These are phyloP conservation scores for Gracilariopsis chorda DNA, from an alignment of 23 red algal species.

Conservation along the genomic window DNA sequence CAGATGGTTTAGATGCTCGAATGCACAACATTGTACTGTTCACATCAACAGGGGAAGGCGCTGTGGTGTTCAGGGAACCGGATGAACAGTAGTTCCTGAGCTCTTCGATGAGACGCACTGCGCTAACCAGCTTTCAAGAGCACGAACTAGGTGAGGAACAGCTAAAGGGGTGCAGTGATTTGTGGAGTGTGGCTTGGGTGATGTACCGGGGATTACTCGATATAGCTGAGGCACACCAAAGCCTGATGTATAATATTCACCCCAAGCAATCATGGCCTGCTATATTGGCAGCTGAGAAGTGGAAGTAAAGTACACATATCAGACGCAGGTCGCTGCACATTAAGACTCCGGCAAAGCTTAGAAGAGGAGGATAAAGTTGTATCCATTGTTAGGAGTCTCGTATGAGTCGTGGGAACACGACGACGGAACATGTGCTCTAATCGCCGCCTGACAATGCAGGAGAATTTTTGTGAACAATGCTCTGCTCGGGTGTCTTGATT, in stretches of 20 bases:
- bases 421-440: too few species aligned
- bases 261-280: conserved; percentile 55
- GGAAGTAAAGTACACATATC: too few species aligned
- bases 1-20: conserved; percentile 18
- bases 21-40: conserved; percentile 62
- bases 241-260: conserved; percentile 40
- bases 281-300: conserved; percentile 1
- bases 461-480: too few species aligned
- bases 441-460: too few species aligned
- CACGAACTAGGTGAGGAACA: conserved; percentile 10
- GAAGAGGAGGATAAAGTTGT: too few species aligned
- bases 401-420: too few species aligned
- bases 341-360: too few species aligned
- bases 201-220: conserved; percentile 30
- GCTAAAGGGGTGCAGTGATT: not conserved
- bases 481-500: too few species aligned
- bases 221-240: not conserved
- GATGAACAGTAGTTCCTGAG: conserved; percentile 24
- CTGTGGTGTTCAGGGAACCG: not conserved
- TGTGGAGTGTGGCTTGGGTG: not conserved
- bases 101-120: conserved; percentile 21
- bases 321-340: too few species aligned
- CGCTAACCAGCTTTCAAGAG: conserved; percentile 2
- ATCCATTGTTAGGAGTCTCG: too few species aligned
- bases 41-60: not conserved